These are phyloP conservation scores for Phallus indusiatus DNA, from an alignment of 768 basidiomycete species.

Conservation along the genomic window DNA sequence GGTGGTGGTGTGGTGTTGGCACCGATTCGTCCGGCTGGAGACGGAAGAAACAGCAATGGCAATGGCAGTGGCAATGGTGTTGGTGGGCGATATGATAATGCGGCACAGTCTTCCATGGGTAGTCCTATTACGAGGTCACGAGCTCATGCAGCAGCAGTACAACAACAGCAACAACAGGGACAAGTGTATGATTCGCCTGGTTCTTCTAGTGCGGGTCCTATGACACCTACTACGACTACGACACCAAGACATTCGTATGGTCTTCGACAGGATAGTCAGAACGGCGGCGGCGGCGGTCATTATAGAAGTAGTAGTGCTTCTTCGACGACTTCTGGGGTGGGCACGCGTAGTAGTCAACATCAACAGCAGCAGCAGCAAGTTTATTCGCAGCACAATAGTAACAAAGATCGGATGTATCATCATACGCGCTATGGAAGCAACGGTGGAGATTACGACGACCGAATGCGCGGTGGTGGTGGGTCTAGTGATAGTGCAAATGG, in stretches of 20 bases:
- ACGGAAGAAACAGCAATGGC: background rate
- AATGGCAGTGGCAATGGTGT: too few relatives aligned
- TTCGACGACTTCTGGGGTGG: background rate
- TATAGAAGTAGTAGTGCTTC: background rate
- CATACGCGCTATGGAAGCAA: constrained; percentile 23
- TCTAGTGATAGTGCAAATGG: background rate
- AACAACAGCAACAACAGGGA: constrained; percentile 8
- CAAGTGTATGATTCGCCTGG: constrained; percentile 9
- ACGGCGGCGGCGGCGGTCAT: background rate
- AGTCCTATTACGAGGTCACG: background rate
- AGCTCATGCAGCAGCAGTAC: background rate
- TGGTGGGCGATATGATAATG: background rate
- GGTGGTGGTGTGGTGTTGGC: background rate
- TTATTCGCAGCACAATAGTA: constrained; percentile 16
- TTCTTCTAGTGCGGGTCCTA: background rate
- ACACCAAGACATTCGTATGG: background rate
- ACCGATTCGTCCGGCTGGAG: background rate
- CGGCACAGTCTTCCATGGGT: background rate
- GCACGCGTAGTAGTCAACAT: background rate
- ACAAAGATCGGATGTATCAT: constrained; percentile 24
- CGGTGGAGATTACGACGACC: constrained; percentile 9
- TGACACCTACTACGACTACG: background rate
- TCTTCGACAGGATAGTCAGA: background rate
- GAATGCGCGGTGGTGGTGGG: constrained; percentile 11
- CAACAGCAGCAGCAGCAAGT: constrained; percentile 16